Percentiles rank a stretch among this genome's conserved stretches.
Evolutionary conservation across 2,329 filamentous ascomycete genomes (phyloP).

Genomic region (Fulvia fulva): DNA sequence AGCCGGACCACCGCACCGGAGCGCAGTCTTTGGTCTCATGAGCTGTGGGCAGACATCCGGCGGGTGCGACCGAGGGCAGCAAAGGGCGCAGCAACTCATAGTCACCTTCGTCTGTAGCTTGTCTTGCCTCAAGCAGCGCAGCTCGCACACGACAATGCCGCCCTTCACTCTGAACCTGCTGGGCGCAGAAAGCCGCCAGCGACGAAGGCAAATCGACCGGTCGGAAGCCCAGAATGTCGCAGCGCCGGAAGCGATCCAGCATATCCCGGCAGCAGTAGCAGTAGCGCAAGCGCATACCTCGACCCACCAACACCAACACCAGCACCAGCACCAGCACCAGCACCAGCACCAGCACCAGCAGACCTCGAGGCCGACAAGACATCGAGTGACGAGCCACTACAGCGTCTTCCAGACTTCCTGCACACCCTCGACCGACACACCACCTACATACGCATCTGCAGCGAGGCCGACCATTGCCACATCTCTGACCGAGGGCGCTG

Average conservation of each 20-base stretch:
- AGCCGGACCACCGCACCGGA: background rate
- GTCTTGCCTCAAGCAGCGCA: background rate
- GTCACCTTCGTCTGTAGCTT: background rate
- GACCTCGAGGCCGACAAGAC: conserved; percentile 10
- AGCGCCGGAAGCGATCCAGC: background rate
- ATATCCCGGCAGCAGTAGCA: background rate
- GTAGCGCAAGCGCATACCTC: background rate
- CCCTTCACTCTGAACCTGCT: conserved; percentile 1
- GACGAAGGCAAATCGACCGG: background rate
- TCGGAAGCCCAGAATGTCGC: background rate
- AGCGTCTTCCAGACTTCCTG: conserved; percentile 34
- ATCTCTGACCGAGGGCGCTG: conserved; percentile 17
- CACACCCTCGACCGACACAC: conserved; percentile 26
- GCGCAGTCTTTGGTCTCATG: conserved; percentile 3
- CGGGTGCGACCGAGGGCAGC: background rate
- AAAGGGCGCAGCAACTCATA: background rate
- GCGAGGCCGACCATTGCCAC: conserved; percentile 13
- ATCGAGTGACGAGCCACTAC: conserved; percentile 33
- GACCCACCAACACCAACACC: no score
- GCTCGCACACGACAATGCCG: background rate
- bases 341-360: no score
- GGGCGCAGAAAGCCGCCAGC: background rate
- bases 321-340: no score
- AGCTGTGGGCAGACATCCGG: conserved; percentile 8
- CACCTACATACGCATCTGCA: conserved; percentile 30